Base-by-base conservation (phyloP, 129 eudicot genomes). In the Daucus carota region DNA sequence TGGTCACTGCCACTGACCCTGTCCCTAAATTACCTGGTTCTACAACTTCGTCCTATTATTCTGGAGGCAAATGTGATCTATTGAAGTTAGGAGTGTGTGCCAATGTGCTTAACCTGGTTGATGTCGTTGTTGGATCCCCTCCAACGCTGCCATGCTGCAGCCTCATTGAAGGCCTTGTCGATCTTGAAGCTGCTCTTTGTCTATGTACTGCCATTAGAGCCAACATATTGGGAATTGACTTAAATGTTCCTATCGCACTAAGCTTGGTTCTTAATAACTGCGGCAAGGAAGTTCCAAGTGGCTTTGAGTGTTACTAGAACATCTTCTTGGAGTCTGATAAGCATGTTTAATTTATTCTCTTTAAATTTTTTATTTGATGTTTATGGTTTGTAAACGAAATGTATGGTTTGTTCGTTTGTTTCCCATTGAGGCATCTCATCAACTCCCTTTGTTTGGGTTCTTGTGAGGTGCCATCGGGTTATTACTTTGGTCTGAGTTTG, bases 131-230 rank as follows among this genome's bases (percentile, higher is more conserved):
- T 22, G 65, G 65, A 54, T 2, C 65, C 2, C 65, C 65, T 18
- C 29, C 65, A 54, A 54, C 65, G 16, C 65, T 54, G 20, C 65
- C 87, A 52, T 89, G 95, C 38, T 89, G 95, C 74, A 69, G 76
- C 43, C 85, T 89, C 44, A 72, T 89, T 9, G 17, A 82, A 57
- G 91, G 89, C 24, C 84, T 86, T 43, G 83, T 69, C 41, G 87
- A 86, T 57, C 87, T 89, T 1, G 94, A 89, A 76, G 94, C 91
- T 6, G 96, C 96, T 3, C 75, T 84, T 9, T 89, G 96, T 77
- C 89, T 89, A 41, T 89, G 96, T 82, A 87, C 89, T 60, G 91
- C 89, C 57, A 81, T 89, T 14, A 85, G 80, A 74, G 89, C 89
- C 10, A 87, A 87, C 31, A 10, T 89, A 79, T 72, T 90, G 68